Percentiles rank a stretch among this genome's conserved stretches.
Conservation (phyloP, 371 early-diverging fungal genomes). For the Rhizomucor miehei region DNA sequence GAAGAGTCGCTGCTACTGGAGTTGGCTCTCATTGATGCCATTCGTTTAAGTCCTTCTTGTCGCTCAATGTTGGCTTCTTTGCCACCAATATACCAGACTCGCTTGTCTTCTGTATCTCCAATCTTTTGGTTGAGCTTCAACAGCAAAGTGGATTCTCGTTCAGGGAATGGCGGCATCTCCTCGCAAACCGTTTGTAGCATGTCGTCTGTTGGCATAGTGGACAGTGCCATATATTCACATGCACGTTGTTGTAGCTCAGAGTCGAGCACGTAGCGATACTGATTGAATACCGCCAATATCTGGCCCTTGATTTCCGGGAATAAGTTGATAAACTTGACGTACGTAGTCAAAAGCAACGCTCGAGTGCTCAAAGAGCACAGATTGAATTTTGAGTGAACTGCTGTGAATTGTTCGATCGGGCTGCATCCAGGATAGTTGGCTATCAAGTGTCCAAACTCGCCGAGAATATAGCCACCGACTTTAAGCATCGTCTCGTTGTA, state of each 20-base stretch:
- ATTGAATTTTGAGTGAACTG: conserved; percentile 87
- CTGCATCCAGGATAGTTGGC: conserved; percentile 79
- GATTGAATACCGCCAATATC: conserved; percentile 79
- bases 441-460: conserved; percentile 95
- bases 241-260: conserved; percentile 96
- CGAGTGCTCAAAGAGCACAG: conserved; percentile 78
- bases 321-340: conserved; percentile 91
- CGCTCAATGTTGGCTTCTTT: conserved; percentile 74
- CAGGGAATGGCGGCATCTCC: conserved; percentile 96
- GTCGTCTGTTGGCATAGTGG: conserved; percentile 80
- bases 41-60: conserved; percentile 44
- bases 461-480: conserved; percentile 93
- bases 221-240: conserved; percentile 90
- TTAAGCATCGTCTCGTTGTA: conserved; percentile 94
- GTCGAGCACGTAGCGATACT: conserved; percentile 85
- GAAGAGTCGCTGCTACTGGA: conserved; percentile 14
- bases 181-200: conserved; percentile 90
- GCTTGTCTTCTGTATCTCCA: conserved; percentile 90
- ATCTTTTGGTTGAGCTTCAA: conserved; percentile 78
- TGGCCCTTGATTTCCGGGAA: conserved; percentile 96
- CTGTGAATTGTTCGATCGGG: conserved; percentile 91
- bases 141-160: conserved; percentile 88
- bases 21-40: conserved; percentile 38
- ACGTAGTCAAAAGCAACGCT: conserved; percentile 86
- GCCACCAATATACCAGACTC: conserved; percentile 94